Evolutionary conservation across 768 basidiomycete genomes (phyloP).

Genomic region (Leccinum fibrillosum): DNA sequence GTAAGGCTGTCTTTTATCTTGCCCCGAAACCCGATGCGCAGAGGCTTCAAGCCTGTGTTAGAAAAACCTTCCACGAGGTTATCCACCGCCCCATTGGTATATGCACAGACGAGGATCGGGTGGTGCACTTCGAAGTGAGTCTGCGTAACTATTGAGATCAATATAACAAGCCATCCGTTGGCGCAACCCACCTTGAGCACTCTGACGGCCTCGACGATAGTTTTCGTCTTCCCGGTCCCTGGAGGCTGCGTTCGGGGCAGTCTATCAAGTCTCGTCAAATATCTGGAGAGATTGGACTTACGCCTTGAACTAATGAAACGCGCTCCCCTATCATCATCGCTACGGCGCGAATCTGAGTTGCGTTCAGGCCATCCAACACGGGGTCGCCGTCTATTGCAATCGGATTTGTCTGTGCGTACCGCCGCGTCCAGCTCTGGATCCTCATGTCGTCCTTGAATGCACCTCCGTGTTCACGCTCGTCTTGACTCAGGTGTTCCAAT

Average conservation of each 20-base stretch:
- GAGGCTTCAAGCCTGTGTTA: slow-evolving; percentile 58
- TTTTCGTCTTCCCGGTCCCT: slow-evolving; percentile 91
- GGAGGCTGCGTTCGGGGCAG: slow-evolving; percentile 56
- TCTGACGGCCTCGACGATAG: slow-evolving; percentile 81
- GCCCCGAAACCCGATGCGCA: slow-evolving; percentile 70
- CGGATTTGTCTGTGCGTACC: slow-evolving; percentile 60
- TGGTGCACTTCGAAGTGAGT: slow-evolving; percentile 76
- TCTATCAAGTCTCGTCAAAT: neutral
- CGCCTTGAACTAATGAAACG: slow-evolving; percentile 83
- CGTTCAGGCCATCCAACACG: slow-evolving; percentile 57
- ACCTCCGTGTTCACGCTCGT: slow-evolving; percentile 33
- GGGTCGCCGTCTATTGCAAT: slow-evolving; percentile 79
- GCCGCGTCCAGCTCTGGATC: slow-evolving; percentile 77
- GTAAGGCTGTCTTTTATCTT: slow-evolving; percentile 55
- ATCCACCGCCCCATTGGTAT: slow-evolving; percentile 91
- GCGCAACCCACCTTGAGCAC: slow-evolving; percentile 59
- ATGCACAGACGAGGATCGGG: slow-evolving; percentile 89
- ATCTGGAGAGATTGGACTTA: slow-evolving; percentile 34
- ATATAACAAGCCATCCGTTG: neutral
- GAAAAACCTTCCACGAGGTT: slow-evolving; percentile 79
- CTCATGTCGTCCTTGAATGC: slow-evolving; percentile 69
- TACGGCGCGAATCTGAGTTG: slow-evolving; percentile 76
- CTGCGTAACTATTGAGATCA: slow-evolving; percentile 33
- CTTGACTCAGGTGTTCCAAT: slow-evolving; percentile 36
- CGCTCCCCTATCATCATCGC: slow-evolving; percentile 83